These are phyloP conservation scores for Sarocladiaceae sp. DNA, from an alignment of 2,329 filamentous ascomycete genomes.

Conservation along the genomic window DNA sequence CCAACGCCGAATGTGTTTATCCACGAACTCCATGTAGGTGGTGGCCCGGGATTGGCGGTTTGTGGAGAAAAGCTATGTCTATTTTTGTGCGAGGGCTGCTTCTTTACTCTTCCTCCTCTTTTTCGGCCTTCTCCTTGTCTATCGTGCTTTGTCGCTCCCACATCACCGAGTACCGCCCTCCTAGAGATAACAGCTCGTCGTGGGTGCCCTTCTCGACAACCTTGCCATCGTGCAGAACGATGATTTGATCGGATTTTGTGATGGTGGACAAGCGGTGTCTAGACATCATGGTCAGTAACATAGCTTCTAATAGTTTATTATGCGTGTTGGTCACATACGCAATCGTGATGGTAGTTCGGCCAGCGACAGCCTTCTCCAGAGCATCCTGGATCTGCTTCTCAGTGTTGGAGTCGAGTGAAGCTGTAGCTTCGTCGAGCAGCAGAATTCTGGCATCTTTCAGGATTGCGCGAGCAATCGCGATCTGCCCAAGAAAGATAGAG, in stretches of 20 bases:
- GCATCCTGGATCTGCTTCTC: conserved; percentile 52
- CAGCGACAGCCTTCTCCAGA: conserved; percentile 38
- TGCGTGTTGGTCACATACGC: conserved; percentile 26
- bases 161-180: conserved; percentile 44
- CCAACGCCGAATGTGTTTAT: too few relatives aligned
- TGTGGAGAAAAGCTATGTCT: not conserved
- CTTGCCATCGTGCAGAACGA: conserved; percentile 45
- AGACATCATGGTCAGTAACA: not conserved
- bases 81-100: not conserved
- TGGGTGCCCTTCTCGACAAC: conserved; percentile 47
- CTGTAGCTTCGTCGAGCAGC: conserved; percentile 66
- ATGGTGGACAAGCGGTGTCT: conserved; percentile 54
- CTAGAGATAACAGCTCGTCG: conserved; percentile 33
- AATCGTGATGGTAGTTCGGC: conserved; percentile 47
- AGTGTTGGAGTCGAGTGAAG: conserved; percentile 58
- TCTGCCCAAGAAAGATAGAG: conserved; percentile 20
- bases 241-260: conserved; percentile 46
- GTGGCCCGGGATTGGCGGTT: too few relatives aligned
- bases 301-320: not conserved
- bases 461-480: conserved; percentile 57
- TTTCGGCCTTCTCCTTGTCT: conserved; percentile 28
- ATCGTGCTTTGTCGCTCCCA: conserved; percentile 45
- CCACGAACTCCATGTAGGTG: too few relatives aligned
- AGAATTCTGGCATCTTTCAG: conserved; percentile 65
- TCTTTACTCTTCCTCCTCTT: conserved; percentile 18